Evolutionary conservation across 441 rosid species (phyloP), one percentile per base, ranked within the genome.

Genomic region (Syzygium syzygioides): DNA sequence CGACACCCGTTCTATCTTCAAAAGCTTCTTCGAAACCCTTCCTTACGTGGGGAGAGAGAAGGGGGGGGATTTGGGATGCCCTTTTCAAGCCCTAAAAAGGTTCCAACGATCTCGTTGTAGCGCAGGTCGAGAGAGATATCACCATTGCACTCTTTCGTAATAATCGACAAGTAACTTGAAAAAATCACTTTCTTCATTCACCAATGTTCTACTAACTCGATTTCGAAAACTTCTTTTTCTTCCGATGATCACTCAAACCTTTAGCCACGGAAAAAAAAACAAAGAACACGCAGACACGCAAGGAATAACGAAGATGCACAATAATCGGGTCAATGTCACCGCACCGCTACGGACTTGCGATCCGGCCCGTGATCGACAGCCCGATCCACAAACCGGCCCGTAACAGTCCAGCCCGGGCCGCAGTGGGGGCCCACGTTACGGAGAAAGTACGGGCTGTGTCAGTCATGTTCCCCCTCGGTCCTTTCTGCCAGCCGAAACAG

Each of bases 401-500:
- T 1, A 50, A 71, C 28, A 2, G 50, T 11, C 50, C 80, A 37
- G 12, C 80, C 1, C 14, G 80, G 28, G n/a, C 80, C 52, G 80
- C 4, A 20, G 23, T 9, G 52, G 80, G 23, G 50, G 9, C 50
- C 50, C 14, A n/a, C 80, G 48, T 71, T 25, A 37, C 80, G 25
- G 25, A 60, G 3, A 68, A 20, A 6, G 80, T 20, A 71, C 80
- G 37, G 80, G 52, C 80, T 71, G 50, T 66, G 50, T 66, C 59
- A 68, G 30, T 66, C n/a, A 57, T 86, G 83, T 32, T 85, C 87
- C 90, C 86, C 90, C 34, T 32, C 48, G 48, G 91, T 89, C 87
- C 68, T 60, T 60, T 59, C 41, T 91, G 90, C 89, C 93, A 90
- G 90, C 90, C 85, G 90, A 6, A 60, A 14, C 68, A 14, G 68